Base-by-base conservation (phyloP, 371 early-diverging fungal genomes). In the Choanephora cucurbitarum region DNA sequence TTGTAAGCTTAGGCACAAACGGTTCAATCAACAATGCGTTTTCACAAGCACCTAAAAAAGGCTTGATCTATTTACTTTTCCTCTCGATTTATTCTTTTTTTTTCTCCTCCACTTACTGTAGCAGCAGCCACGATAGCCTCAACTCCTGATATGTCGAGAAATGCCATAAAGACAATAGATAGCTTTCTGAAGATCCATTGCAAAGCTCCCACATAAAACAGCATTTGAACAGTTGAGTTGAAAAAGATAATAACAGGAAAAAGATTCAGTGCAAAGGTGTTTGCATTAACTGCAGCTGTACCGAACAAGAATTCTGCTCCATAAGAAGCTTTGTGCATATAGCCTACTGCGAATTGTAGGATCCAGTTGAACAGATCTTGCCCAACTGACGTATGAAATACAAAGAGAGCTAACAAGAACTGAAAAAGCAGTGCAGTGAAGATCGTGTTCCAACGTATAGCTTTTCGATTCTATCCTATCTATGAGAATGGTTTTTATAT, bases 51-150 rank as follows among this genome's bases (percentile, higher is more conserved):
- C 94, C 94, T 37, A 88, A 67, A 46, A 87, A 87, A 15, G 88
- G 87, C 57, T 65, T 49, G 28, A 28, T 13, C 10, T 37, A 13
- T 11, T 37, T 37, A 6, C 14, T 37, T 37, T 9, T 37, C 2
- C 9, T 13, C 14, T 13, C 9, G 10, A 6, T 6, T 2, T 37
- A 37, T 37, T 37, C 10, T 3, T 14, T 11, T 7, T 11, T 7
- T 37, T 37, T 13, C 10, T 2, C 19, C 15, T 24, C 6, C 23
- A 55, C 58, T 58, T 60, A 68, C 69, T 19, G 92, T 86, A 32
- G 92, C 91, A 46, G 84, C 85, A 46, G 91, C 92, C 19, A 91
- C 91, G 44, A 92, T 81, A 17, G 93, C 85, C 69, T 94, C 94
- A 55, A 87, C 79, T 11, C 92, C 92, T 31, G 92, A 89, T n/a